A percentile compares a stretch with the other conserved stretches of the same genome.
Evolutionary conservation across 495 filamentous ascomycete species (phyloP).

Genomic region (Neurospora sp.): DNA sequence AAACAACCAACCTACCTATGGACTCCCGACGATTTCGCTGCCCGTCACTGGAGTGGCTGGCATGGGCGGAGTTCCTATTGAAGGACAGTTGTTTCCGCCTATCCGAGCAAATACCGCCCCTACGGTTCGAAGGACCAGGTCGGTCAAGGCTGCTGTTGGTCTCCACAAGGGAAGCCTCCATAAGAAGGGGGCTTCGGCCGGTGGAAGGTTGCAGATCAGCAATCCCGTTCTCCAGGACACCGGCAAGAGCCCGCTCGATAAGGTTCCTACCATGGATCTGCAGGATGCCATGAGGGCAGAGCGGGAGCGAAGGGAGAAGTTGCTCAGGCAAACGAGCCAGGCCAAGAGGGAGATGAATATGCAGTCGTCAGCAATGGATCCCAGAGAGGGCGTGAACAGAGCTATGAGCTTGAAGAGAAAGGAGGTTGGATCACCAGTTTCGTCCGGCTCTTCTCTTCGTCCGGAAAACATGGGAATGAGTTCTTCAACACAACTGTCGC

Average conservation of each 20-base stretch:
- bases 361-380: constrained; percentile 17
- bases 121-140: neutral
- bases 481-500: constrained; percentile 35
- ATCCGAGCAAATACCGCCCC: constrained; percentile 2
- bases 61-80: constrained; percentile 9
- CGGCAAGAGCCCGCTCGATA: constrained; percentile 29
- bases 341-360: constrained; percentile 23
- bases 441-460: constrained; percentile 6
- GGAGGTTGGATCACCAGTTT: constrained; percentile 23
- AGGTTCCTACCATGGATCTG: constrained; percentile 38
- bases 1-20: constrained; percentile 11
- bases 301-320: constrained; percentile 27
- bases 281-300: constrained; percentile 37
- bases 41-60: constrained; percentile 12
- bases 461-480: constrained; percentile 9
- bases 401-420: constrained; percentile 33
- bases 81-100: constrained; percentile 13
- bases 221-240: constrained; percentile 37
- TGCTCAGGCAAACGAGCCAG: neutral
- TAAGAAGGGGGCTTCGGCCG: constrained; percentile 18
- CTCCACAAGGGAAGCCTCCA: constrained; percentile 22
- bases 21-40: constrained; percentile 14
- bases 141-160: constrained; percentile 7
- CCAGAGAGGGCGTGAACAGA: constrained; percentile 23
- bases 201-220: constrained; percentile 35